phyloP scores from a whole-genome alignment of 139 green algal species.

The Haematococcus lacustris region DNA sequence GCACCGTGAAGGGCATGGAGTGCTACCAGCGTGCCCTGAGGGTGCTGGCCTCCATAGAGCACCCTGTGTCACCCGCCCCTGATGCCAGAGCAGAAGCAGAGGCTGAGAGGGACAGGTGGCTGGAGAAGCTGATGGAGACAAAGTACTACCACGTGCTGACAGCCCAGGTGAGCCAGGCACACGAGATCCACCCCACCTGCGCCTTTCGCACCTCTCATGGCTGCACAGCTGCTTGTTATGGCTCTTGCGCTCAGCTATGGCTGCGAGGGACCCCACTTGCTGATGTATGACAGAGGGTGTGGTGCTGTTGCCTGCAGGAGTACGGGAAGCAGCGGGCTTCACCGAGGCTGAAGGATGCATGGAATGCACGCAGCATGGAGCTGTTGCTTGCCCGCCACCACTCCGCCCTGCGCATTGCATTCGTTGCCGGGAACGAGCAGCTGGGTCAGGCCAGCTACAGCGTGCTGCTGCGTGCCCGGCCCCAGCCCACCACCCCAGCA shows the following conservation, averaged over 20 bases:
- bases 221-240: no score
- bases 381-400: conserved; percentile 27
- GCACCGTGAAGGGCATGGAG: conserved; percentile 65
- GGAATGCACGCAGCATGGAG: conserved; percentile 49
- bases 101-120: conserved; percentile 22
- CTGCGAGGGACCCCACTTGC: no score
- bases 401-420: conserved; percentile 51
- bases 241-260: no score
- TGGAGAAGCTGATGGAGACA: conserved; percentile 35
- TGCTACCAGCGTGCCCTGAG: conserved; percentile 36
- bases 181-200: no score
- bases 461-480: conserved; percentile 23
- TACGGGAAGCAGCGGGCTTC: conserved; percentile 24
- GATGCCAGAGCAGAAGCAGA: no score
- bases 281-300: no score
- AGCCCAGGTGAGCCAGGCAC: conserved; percentile 48
- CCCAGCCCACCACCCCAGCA: no score
- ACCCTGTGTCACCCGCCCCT: conserved; percentile 3
- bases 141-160: conserved; percentile 79
- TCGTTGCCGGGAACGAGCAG: conserved; percentile 39
- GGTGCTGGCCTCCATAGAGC: conserved; percentile 20
- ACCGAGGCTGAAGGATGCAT: conserved; percentile 25
- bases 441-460: conserved; percentile 10
- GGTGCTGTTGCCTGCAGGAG: no score
- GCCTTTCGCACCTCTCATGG: no score